phyloP scores from a whole-genome alignment of 768 basidiomycete species.

The Cubamyces lactineus region DNA sequence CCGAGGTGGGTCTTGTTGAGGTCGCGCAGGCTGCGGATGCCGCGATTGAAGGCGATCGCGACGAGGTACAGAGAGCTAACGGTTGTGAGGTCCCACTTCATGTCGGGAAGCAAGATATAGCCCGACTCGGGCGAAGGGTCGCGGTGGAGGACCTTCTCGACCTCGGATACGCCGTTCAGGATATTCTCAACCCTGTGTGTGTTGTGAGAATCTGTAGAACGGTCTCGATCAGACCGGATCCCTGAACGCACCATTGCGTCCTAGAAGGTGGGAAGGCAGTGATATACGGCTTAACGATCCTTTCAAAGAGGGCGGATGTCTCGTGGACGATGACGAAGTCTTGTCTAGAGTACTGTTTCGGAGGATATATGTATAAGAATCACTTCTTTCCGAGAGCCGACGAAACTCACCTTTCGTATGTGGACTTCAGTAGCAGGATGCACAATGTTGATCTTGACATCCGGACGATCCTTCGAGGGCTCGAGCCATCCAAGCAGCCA shows the following conservation, averaged over 20 bases:
- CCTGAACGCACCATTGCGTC: slow-evolving; percentile 69
- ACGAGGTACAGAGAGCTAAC: slow-evolving; percentile 84
- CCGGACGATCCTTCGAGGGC: slow-evolving; percentile 46
- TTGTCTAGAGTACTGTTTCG: slow-evolving; percentile 73
- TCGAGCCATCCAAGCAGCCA: slow-evolving; percentile 79
- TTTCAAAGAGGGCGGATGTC: slow-evolving; percentile 75
- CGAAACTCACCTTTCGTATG: slow-evolving; percentile 67
- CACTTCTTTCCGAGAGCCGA: background rate
- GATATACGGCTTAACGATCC: slow-evolving; percentile 80
- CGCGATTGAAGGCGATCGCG: slow-evolving; percentile 65
- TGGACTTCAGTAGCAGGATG: slow-evolving; percentile 91
- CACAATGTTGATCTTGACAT: slow-evolving; percentile 84
- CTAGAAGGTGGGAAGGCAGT: slow-evolving; percentile 69
- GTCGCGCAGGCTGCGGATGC: slow-evolving; percentile 77
- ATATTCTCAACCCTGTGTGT: slow-evolving; percentile 81
- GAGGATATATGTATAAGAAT: background rate
- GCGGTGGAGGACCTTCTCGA: slow-evolving; percentile 69
- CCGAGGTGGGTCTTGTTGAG: slow-evolving; percentile 64
- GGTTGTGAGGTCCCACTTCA: slow-evolving; percentile 92
- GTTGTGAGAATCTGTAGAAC: background rate
- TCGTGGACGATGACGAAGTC: slow-evolving; percentile 74
- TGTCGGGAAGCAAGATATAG: slow-evolving; percentile 88
- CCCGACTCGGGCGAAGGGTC: slow-evolving; percentile 50
- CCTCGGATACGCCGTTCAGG: slow-evolving; percentile 74
- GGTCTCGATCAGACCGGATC: background rate